Percentiles rank a stretch among this genome's conserved stretches.
These are phyloP conservation scores for Candida khao-thaluensis DNA, from an alignment of 805 yeast species.

Conservation along the genomic window DNA sequence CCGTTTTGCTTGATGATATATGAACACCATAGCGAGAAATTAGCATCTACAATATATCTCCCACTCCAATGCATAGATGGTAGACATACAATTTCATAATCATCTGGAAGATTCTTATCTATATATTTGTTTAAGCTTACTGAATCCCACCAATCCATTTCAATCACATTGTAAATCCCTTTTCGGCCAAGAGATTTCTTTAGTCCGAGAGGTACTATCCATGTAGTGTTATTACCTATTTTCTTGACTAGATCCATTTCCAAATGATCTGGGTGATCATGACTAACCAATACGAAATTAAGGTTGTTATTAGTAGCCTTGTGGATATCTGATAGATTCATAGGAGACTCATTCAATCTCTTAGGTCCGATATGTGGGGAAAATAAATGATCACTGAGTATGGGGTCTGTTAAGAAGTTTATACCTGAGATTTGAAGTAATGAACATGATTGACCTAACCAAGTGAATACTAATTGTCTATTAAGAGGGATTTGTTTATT, in stretches of 20 bases:
- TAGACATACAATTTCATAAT: slow-evolving; percentile 78
- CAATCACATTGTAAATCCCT: slow-evolving; percentile 64
- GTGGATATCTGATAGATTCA: slow-evolving; percentile 53
- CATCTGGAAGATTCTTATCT: slow-evolving; percentile 39
- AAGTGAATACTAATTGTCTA: slow-evolving; percentile 65
- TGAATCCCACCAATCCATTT: slow-evolving; percentile 91
- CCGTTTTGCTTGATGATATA: slow-evolving; percentile 67
- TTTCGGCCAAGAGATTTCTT: slow-evolving; percentile 53
- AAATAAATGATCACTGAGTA: slow-evolving; percentile 66
- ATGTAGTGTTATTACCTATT: slow-evolving; percentile 56
- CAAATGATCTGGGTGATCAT: slow-evolving; percentile 94
- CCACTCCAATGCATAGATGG: slow-evolving; percentile 99
- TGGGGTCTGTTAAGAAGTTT: slow-evolving; percentile 84
- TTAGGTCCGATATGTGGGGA: slow-evolving; percentile 72
- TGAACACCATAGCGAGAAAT: slow-evolving; percentile 85
- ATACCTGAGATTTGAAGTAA: slow-evolving; percentile 66
- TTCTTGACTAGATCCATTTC: slow-evolving; percentile 58
- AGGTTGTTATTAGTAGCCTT: slow-evolving; percentile 53
- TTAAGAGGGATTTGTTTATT: slow-evolving; percentile 28
- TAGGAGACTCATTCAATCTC: slow-evolving; percentile 77
- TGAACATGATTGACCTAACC: slow-evolving; percentile 94
- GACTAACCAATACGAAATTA: slow-evolving; percentile 77
- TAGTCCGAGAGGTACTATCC: slow-evolving; percentile 90
- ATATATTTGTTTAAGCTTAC: slow-evolving; percentile 39
- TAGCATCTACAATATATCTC: slow-evolving; percentile 73